phyloP scores from a whole-genome alignment of 2,329 filamentous ascomycete species.

The Didymella glomerata region DNA sequence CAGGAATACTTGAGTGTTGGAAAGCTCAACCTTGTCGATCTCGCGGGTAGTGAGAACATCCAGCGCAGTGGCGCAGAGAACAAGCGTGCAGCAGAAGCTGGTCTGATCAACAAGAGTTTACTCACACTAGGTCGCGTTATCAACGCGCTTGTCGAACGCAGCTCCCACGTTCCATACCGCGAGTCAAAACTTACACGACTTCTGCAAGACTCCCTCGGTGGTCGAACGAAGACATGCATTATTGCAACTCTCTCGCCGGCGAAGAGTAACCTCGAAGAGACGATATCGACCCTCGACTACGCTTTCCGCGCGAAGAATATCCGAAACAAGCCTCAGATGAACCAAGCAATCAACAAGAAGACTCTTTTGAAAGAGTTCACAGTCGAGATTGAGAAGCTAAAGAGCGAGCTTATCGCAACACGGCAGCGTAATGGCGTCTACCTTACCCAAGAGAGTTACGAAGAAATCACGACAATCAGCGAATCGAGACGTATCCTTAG shows the following conservation, averaged over 20 bases:
- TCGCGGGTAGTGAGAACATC: slow-evolving; percentile 97
- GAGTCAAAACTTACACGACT: slow-evolving; percentile 96
- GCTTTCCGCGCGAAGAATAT: slow-evolving; percentile 99
- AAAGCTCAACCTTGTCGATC: slow-evolving; percentile 94
- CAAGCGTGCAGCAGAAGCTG: slow-evolving; percentile 94
- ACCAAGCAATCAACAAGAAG: slow-evolving; percentile 91
- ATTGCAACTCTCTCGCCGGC: slow-evolving; percentile 96
- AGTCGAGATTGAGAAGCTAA: slow-evolving; percentile 90
- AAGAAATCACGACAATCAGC: slow-evolving; percentile 89
- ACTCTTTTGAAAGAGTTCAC: slow-evolving; percentile 91
- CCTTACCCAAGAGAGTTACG: slow-evolving; percentile 84
- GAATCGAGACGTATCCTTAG: slow-evolving; percentile 90
- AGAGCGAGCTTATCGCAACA: slow-evolving; percentile 91
- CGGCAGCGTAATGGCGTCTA: slow-evolving; percentile 95
- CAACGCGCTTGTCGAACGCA: slow-evolving; percentile 92
- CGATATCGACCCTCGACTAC: slow-evolving; percentile 97
- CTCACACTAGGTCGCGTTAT: slow-evolving; percentile 95
- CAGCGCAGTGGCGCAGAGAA: slow-evolving; percentile 97
- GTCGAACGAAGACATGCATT: slow-evolving; percentile 96
- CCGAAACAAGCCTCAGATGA: slow-evolving; percentile 95
- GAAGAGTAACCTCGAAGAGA: slow-evolving; percentile 95
- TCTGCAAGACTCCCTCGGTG: slow-evolving; percentile 94
- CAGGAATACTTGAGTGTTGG: slow-evolving; percentile 91
- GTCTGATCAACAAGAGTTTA: slow-evolving; percentile 97
- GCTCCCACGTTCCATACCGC: slow-evolving; percentile 87